Conservation (phyloP, 2,329 filamentous ascomycete species). For the Exutisphaerella laricina region DNA sequence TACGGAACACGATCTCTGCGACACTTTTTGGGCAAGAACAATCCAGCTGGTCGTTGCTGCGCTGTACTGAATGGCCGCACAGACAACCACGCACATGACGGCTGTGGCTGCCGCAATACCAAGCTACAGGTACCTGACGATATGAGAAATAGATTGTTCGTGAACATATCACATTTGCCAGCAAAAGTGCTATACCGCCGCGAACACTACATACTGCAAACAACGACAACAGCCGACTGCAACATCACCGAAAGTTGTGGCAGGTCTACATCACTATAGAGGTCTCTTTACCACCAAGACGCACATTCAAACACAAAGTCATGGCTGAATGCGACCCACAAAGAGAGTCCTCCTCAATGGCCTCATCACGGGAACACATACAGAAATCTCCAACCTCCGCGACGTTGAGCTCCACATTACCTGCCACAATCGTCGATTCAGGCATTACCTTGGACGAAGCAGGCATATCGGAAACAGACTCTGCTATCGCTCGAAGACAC, state of each 20-base stretch:
- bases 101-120: background rate
- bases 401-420: too few species aligned
- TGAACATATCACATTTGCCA: constrained; percentile 3
- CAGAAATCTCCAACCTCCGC: background rate
- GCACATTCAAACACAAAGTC: too few species aligned
- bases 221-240: too few species aligned
- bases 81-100: constrained; percentile 3
- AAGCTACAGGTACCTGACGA: background rate
- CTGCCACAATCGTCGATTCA: background rate
- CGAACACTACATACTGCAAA: background rate
- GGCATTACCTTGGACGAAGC: background rate
- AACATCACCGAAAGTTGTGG: too few species aligned
- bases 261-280: too few species aligned
- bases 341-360: constrained; percentile 6
- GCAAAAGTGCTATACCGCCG: constrained; percentile 2
- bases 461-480: constrained; percentile 1
- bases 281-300: too few species aligned
- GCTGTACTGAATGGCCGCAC: background rate
- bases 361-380: background rate
- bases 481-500: constrained; percentile 6
- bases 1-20: too few species aligned
- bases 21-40: too few species aligned
- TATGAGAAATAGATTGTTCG: constrained; percentile 2
- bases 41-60: background rate
- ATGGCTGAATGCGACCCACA: constrained; percentile 4